A percentile compares a stretch with the other conserved stretches of the same genome.
These are phyloP conservation scores for Penicillium sp. DNA, from an alignment of 2,329 filamentous ascomycete species.

Conservation along the genomic window DNA sequence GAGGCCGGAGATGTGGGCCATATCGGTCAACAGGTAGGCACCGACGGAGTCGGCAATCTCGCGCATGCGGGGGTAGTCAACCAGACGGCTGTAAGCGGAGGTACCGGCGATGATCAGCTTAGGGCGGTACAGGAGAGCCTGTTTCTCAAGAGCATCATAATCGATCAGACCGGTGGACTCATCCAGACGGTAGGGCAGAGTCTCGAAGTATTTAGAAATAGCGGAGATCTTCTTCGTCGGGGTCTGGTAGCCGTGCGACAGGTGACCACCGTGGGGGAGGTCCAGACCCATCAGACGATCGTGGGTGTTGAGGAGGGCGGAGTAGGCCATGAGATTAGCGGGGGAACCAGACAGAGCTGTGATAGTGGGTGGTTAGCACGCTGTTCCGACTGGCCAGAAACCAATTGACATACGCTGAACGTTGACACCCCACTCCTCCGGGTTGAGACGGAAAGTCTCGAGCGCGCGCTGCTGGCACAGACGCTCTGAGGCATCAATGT, in stretches of 20 bases:
- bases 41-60: constrained; percentile 92
- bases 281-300: constrained; percentile 97
- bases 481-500: constrained; percentile 87
- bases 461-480: constrained; percentile 90
- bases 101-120: constrained; percentile 97
- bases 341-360: constrained; percentile 78
- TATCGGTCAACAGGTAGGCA: constrained; percentile 94
- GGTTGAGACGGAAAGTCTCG: constrained; percentile 80
- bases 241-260: constrained; percentile 97
- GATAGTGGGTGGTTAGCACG: constrained; percentile 14
- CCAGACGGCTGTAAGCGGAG: constrained; percentile 96
- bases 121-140: constrained; percentile 88
- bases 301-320: constrained; percentile 92
- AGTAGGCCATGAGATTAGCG: constrained; percentile 83
- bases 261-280: constrained; percentile 89
- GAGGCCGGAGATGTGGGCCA: constrained; percentile 98
- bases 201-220: constrained; percentile 99
- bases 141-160: constrained; percentile 89
- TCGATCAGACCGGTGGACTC: constrained; percentile 88
- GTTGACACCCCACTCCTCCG: constrained; percentile 94
- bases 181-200: constrained; percentile 87
- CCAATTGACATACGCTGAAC: constrained; percentile 70
- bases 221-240: constrained; percentile 95
- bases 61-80: constrained; percentile 96
- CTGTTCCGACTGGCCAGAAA: background rate